Conservation (phyloP, 2,329 filamentous ascomycete species). For the Nigrospora sphaerica region DNA sequence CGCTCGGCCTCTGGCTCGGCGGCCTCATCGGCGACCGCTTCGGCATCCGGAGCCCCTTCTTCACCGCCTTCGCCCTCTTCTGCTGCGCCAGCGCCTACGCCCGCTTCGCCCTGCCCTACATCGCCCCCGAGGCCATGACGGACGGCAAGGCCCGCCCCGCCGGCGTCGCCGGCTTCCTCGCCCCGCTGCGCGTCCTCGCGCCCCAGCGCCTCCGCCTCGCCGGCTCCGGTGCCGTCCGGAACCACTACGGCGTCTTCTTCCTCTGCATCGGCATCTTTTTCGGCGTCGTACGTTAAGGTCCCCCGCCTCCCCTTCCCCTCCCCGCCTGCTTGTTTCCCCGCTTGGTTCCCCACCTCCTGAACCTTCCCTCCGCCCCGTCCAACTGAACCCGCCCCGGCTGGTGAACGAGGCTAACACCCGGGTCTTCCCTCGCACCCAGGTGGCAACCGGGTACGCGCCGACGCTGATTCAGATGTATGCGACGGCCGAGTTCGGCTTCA, state of each 20-base stretch:
- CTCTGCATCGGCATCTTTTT: slow-evolving; percentile 60
- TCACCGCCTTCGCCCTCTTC: slow-evolving; percentile 54
- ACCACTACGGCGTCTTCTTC: slow-evolving; percentile 55
- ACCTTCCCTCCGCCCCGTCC: too few relatives aligned
- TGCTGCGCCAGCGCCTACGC: slow-evolving; percentile 35
- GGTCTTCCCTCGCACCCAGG: slow-evolving; percentile 14
- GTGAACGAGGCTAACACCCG: too few relatives aligned
- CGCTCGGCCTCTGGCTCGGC: slow-evolving; percentile 57
- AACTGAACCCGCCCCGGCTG: too few relatives aligned
- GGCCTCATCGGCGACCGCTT: slow-evolving; percentile 58
- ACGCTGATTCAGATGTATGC: slow-evolving; percentile 51
- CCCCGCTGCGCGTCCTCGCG: slow-evolving; percentile 54
- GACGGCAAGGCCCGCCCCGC: slow-evolving; percentile 13
- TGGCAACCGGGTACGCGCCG: slow-evolving; percentile 63
- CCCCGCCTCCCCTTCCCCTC: background rate
- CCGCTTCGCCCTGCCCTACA: slow-evolving; percentile 31
- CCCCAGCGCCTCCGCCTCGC: slow-evolving; percentile 47
- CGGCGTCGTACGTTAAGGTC: slow-evolving; percentile 47
- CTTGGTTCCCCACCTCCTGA: too few relatives aligned
- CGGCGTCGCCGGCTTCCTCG: slow-evolving; percentile 49
- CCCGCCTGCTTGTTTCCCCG: too few relatives aligned
- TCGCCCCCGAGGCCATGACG: slow-evolving; percentile 5
- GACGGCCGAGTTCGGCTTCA: slow-evolving; percentile 42
- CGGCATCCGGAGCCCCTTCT: slow-evolving; percentile 58
- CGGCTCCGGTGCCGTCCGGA: slow-evolving; percentile 38